phyloP scores from a whole-genome alignment of 192 early-diverging fungal species.

The Bifiguratus adelaidae region DNA sequence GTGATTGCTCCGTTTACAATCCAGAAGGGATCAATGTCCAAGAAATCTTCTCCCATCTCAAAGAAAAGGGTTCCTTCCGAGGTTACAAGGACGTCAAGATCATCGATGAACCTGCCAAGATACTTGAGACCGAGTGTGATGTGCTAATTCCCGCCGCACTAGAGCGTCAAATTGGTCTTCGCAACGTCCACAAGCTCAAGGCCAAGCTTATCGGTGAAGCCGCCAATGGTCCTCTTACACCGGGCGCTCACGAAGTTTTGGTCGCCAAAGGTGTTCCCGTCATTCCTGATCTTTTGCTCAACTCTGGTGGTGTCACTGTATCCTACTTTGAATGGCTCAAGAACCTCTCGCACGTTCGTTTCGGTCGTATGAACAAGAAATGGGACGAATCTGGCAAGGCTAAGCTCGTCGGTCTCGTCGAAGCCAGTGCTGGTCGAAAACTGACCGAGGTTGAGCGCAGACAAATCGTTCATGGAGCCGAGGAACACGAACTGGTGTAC shows the following conservation, averaged over 20 bases:
- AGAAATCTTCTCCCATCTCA: slow-evolving; percentile 48
- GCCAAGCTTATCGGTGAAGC: slow-evolving; percentile 78
- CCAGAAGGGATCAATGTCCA: slow-evolving; percentile 54
- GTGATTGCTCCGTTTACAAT: slow-evolving; percentile 55
- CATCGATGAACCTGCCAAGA: slow-evolving; percentile 33
- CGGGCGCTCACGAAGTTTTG: slow-evolving; percentile 58
- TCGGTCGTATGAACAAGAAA: slow-evolving; percentile 76
- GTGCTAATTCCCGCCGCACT: slow-evolving; percentile 74
- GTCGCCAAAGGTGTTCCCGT: slow-evolving; percentile 46
- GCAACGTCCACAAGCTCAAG: slow-evolving; percentile 60
- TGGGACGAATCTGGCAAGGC: slow-evolving; percentile 72
- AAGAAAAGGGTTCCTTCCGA: slow-evolving; percentile 52
- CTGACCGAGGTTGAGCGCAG: slow-evolving; percentile 64
- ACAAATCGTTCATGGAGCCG: slow-evolving; percentile 68
- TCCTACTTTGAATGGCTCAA: slow-evolving; percentile 81
- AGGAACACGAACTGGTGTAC: slow-evolving; percentile 78
- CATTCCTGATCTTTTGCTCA: slow-evolving; percentile 67
- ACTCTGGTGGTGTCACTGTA: slow-evolving; percentile 78
- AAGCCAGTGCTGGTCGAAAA: slow-evolving; percentile 63
- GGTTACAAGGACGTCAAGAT: slow-evolving; percentile 53
- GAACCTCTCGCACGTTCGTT: slow-evolving; percentile 75
- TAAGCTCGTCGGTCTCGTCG: slow-evolving; percentile 58
- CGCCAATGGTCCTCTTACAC: slow-evolving; percentile 74
- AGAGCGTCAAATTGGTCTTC: slow-evolving; percentile 66
- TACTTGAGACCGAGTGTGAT: slow-evolving; percentile 73